These are phyloP conservation scores for Lachnellula occidentalis DNA, from an alignment of 2,329 filamentous ascomycete species.

Conservation along the genomic window DNA sequence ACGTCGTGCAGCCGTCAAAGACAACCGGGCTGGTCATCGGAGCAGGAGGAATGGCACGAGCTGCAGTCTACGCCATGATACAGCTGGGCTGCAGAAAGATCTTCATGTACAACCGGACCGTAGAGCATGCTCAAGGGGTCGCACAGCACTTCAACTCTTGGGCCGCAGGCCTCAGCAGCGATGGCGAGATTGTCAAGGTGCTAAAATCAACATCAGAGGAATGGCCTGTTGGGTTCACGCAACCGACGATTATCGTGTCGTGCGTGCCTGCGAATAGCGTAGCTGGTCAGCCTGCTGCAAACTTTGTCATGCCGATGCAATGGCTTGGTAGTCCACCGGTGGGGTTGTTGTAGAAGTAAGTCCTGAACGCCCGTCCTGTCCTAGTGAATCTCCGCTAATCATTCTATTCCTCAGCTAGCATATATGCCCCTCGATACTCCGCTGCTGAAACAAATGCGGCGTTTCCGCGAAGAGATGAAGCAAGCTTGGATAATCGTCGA, in stretches of 20 bases:
- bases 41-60: conserved; percentile 71
- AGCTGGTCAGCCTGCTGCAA: conserved; percentile 56
- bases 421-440: conserved; percentile 72
- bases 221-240: conserved; percentile 59
- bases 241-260: conserved; percentile 69
- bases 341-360: conserved; percentile 64
- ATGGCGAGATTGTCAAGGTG: conserved; percentile 37
- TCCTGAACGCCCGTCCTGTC: background rate
- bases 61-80: conserved; percentile 72
- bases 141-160: conserved; percentile 62
- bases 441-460: conserved; percentile 57
- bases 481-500: conserved; percentile 71
- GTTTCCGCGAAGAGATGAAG: conserved; percentile 42
- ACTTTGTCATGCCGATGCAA: conserved; percentile 61
- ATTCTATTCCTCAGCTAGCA: conserved; percentile 40
- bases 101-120: conserved; percentile 67
- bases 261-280: conserved; percentile 69
- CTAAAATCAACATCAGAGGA: conserved; percentile 51
- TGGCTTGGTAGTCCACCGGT: conserved; percentile 70
- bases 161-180: conserved; percentile 25
- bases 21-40: conserved; percentile 53
- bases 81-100: conserved; percentile 73
- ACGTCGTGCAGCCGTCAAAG: conserved; percentile 49
- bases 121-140: conserved; percentile 57
- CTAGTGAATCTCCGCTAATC: background rate